phyloP scores from a whole-genome alignment of 495 filamentous ascomycete genomes.

The Penicillium salamii region DNA sequence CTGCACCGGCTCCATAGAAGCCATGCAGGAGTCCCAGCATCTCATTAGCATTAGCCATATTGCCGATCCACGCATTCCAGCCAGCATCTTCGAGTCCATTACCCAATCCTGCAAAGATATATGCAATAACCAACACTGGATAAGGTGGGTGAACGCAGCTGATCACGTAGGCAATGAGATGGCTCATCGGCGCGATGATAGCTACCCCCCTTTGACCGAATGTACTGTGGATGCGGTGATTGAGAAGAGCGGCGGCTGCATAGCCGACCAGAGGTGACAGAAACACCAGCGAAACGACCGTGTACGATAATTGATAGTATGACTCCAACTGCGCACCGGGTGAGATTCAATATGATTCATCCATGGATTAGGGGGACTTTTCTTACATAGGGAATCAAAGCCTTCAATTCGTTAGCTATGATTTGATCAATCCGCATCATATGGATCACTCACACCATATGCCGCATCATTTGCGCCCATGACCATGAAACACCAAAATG shows the following conservation, averaged over 20 bases:
- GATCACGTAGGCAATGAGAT: slow-evolving; percentile 61
- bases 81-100: slow-evolving; percentile 61
- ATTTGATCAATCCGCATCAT: not conserved
- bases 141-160: slow-evolving; percentile 59
- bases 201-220: slow-evolving; percentile 76
- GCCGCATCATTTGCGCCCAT: slow-evolving; percentile 84
- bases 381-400: slow-evolving; percentile 58
- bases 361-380: not conserved
- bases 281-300: slow-evolving; percentile 61
- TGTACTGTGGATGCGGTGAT: slow-evolving; percentile 53
- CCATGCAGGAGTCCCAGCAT: slow-evolving; percentile 57
- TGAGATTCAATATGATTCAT: not conserved
- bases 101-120: slow-evolving; percentile 59
- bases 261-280: slow-evolving; percentile 61
- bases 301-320: slow-evolving; percentile 58
- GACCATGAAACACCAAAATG: slow-evolving; percentile 72
- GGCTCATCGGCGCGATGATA: slow-evolving; percentile 59
- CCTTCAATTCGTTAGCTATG: slow-evolving; percentile 30
- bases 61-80: slow-evolving; percentile 66
- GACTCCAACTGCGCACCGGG: slow-evolving; percentile 47
- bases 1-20: slow-evolving; percentile 56
- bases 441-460: slow-evolving; percentile 58
- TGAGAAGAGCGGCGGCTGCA: slow-evolving; percentile 53
- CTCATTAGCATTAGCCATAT: slow-evolving; percentile 61
- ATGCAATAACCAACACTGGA: slow-evolving; percentile 55